phyloP scores from a whole-genome alignment of 78 protist species.

The Ministeria vibrans region DNA sequence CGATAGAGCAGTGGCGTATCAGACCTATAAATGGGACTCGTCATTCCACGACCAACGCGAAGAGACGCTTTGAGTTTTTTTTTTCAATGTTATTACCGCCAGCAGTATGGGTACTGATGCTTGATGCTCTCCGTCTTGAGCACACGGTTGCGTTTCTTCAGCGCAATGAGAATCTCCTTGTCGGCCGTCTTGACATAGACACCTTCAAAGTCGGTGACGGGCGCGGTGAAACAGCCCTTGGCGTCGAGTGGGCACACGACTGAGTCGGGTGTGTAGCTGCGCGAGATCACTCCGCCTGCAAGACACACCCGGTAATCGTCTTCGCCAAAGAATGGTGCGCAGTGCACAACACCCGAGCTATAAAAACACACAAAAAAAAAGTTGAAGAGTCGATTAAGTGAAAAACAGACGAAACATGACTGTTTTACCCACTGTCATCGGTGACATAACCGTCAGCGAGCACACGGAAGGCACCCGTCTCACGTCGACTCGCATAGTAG shows the following conservation, averaged over 20 bases:
- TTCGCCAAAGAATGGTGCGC: slow-evolving; percentile 99
- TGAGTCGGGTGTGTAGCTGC: slow-evolving; percentile 47
- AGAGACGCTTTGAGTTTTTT: not conserved
- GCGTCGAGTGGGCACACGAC: slow-evolving; percentile 93
- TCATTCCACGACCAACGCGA: not conserved
- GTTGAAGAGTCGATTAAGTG: too few relatives aligned
- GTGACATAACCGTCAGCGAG: slow-evolving; percentile 87
- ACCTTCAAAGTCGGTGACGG: slow-evolving; percentile 83
- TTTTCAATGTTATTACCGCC: too few relatives aligned
- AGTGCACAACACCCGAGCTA: slow-evolving; percentile 99
- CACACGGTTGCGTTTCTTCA: slow-evolving; percentile 71
- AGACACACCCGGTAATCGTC: slow-evolving; percentile 97
- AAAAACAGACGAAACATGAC: too few relatives aligned
- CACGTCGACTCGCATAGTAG: slow-evolving; percentile 64
- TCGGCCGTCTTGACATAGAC: slow-evolving; percentile 88
- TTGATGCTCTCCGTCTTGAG: slow-evolving; percentile 40
- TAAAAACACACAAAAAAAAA: too few relatives aligned
- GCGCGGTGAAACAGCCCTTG: slow-evolving; percentile 90
- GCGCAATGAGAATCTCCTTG: slow-evolving; percentile 57
- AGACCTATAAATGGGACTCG: not conserved
- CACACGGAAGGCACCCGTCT: slow-evolving; percentile 73
- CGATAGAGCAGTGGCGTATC: not conserved
- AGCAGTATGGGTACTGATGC: slow-evolving; percentile 98
- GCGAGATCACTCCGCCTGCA: slow-evolving; percentile 48
- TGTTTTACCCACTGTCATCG: slow-evolving; percentile 77